Base-by-base conservation (phyloP, 73 alveolate species). In the Paramecium primaurelia region DNA sequence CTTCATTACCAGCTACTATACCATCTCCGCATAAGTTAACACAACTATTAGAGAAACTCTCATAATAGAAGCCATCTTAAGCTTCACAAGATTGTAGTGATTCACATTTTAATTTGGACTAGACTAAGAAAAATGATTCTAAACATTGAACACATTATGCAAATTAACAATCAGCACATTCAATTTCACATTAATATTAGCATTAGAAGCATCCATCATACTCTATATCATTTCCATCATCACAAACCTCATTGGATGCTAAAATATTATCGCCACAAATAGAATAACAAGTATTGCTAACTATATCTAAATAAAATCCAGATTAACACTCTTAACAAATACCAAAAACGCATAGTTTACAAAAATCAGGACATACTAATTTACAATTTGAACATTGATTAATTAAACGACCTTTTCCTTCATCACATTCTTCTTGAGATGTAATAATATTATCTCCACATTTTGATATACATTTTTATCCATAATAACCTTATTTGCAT, bases 51-150 rank as follows among this genome's bases (percentile, higher is more conserved):
- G 18, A 4, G 1, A 14, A 4, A 14, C 22, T 16, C 25, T 49
- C 8, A 12, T 49, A 12, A 14, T 49, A 49, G 22, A 16, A 3
- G 6, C 59, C 59, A 49, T 11, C 26, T 16, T 49, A 1, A 2
- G 6, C 6, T 12, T 20, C 28, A 54, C 98, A 95, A 3, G 60
- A 7, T 6, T 32, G 5, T 28, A 93, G 51, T 9, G 93, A 93
- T 26, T 86, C 95, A 4, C 20, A 54, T 26, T 60, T 83, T 1
- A 42, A 1, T 12, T 45, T 11, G 26, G 77, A 40, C 8, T 93
- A 90, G 28, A 26, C 92, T 28, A 87, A 93, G 42, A 93, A 51
- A 0, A 42, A 69, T 38, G 91, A 93, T 28, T 16, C 22, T 8
- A 49, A 49, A 49, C 59, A 49, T 49, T 49, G 22, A 0, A 2